Base-by-base conservation (phyloP, 495 filamentous ascomycete genomes). In the Beverwykella pulmonaria region DNA sequence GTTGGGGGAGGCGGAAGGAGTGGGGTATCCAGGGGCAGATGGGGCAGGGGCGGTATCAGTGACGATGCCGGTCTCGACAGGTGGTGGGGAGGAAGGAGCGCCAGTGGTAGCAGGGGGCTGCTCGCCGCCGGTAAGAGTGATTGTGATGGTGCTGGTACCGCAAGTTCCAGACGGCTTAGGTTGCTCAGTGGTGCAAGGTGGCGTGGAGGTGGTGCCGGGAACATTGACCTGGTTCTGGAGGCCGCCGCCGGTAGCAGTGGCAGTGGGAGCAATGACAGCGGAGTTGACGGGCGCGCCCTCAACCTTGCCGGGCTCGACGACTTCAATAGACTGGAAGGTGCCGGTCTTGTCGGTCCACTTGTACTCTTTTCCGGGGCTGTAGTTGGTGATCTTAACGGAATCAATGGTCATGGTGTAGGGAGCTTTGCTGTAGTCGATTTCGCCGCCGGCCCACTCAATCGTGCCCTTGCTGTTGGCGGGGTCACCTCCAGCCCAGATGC, bases 401-500 rank as follows among this genome's bases (percentile, higher is more conserved):
- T 90, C 80, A 59, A 95, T 84, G 67, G 81, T 86, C 90, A 94
- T 93, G 68, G 80, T 86, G 78, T 86, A 95, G 0, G 92, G 92
- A 2, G 76, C 87, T 55, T 85, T 71, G 52, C 75, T 72, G 79
- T 89, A 95, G 76, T 92, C 84, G 26, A 89, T 90, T 60, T 78
- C 65, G 60, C 92, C 92, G 52, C 91, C 91, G 65, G 92, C 91
- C 92, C 92, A 96, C 52, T 90, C 77, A 60, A 84, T 80, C 34
- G 79, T 85, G 61, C 83, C 77, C 25, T 65, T 46, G 8, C 53
- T 19, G 50, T 74, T 73, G 47, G 58, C 65, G 0, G 87, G 79
- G 70, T 94, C 91, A 61, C 92, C 92, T 59, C 91, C 92, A 63
- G 90, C 90, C 92, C 92, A 97, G 67, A 88, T 87, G 36, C 92